Evolutionary conservation across 108 stramenopile species (phyloP).

Genomic region (Fragilaria crotonensis): DNA sequence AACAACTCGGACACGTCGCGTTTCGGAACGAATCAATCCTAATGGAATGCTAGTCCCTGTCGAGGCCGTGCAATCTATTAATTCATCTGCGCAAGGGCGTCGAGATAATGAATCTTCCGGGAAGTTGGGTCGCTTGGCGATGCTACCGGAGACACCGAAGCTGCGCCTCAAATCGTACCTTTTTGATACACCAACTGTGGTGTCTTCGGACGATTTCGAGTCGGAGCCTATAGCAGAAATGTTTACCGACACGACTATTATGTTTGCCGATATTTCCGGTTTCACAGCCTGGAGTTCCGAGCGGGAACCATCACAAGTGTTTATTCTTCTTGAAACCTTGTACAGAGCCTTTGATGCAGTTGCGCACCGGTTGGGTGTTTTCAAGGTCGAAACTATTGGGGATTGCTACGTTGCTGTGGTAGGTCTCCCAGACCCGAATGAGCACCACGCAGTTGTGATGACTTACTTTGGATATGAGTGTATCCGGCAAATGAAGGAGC

Average conservation of each 20-base stretch:
- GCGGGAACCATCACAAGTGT: constrained; percentile 38
- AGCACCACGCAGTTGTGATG: constrained; percentile 35
- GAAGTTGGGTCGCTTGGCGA: background rate
- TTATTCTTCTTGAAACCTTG: constrained; percentile 37
- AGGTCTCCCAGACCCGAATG: constrained; percentile 8
- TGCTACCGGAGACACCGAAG: background rate
- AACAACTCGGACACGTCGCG: background rate
- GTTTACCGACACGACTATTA: constrained; percentile 46
- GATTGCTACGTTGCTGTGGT: constrained; percentile 8
- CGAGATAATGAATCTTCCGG: background rate
- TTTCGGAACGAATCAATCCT: background rate
- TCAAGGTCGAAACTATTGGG: constrained; percentile 27
- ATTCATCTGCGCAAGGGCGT: background rate
- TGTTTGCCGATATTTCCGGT: constrained; percentile 40
- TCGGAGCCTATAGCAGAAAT: constrained; percentile 45
- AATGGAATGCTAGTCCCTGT: background rate
- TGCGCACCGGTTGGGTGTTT: constrained; percentile 16
- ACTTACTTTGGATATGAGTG: constrained; percentile 29
- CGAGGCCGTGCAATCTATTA: background rate
- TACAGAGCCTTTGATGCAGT: constrained; percentile 21
- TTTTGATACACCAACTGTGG: background rate
- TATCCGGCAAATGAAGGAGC: constrained; percentile 15
- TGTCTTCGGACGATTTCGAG: background rate
- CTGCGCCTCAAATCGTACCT: background rate
- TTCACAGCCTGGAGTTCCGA: constrained; percentile 41